Percentiles rank a stretch among this genome's conserved stretches.
Conservation (phyloP, 2,329 filamentous ascomycete species). For the Diplodia seriata region DNA sequence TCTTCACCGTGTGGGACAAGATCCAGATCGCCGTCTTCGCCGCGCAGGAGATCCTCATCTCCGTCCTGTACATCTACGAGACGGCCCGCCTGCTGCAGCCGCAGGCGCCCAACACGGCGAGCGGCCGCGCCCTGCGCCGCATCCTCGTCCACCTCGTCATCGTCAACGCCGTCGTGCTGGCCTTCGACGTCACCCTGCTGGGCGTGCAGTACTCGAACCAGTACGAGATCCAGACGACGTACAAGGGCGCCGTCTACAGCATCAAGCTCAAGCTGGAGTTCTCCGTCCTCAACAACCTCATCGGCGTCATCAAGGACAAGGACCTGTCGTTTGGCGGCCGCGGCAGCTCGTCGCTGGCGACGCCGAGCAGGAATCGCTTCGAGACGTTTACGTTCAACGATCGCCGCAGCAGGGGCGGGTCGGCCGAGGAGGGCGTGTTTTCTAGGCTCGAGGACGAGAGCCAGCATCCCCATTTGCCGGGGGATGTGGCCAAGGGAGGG, state of each 20-base stretch:
- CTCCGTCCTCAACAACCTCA: constrained; percentile 59
- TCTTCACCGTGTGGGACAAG: constrained; percentile 54
- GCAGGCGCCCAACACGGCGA: not conserved
- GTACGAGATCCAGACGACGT: constrained; percentile 49
- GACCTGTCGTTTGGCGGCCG: constrained; percentile 25
- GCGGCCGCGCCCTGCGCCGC: constrained; percentile 37
- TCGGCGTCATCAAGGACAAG: constrained; percentile 41
- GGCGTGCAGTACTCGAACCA: constrained; percentile 48
- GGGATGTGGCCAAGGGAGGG: not conserved
- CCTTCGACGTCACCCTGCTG: constrained; percentile 49
- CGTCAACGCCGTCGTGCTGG: constrained; percentile 50
- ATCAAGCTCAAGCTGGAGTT: constrained; percentile 63
- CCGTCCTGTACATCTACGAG: constrained; percentile 21
- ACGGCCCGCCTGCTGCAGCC: constrained; percentile 5
- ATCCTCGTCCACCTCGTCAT: constrained; percentile 46
- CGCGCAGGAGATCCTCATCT: constrained; percentile 48
- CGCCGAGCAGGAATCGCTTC: not conserved
- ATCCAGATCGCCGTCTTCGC: constrained; percentile 55
- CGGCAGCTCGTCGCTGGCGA: not conserved
- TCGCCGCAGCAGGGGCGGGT: not conserved
- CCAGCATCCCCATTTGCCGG: too few species aligned
- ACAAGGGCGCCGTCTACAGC: constrained; percentile 54
- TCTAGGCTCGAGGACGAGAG: not conserved
- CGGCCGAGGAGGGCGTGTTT: constrained; percentile 3
- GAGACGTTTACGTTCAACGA: constrained; percentile 11